Evolutionary conservation across 148 eudicot species (phyloP).

Genomic region (Gaultheria prostrata): DNA sequence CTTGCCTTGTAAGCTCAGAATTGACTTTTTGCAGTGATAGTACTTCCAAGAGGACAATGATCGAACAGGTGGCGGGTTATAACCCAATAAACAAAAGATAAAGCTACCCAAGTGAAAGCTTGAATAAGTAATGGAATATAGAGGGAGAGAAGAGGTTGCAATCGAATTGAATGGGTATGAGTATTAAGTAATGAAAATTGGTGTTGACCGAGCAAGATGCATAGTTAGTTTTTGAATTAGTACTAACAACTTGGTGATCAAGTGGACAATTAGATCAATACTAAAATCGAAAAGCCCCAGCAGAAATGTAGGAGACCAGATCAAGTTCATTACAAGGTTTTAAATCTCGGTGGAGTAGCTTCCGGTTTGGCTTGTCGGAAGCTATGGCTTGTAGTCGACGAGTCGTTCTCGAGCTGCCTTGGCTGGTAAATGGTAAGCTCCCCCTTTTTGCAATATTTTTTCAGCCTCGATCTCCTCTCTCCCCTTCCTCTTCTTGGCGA

Average conservation of each 20-base stretch:
- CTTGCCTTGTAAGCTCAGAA: not conserved
- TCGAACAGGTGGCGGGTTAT: not conserved
- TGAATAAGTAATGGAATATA: not conserved
- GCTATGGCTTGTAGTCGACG: too few relatives aligned
- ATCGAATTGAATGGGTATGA: not conserved
- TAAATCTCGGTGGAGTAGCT: too few relatives aligned
- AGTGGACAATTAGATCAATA: not conserved
- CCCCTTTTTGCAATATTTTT: too few relatives aligned
- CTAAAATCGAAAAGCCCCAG: not conserved
- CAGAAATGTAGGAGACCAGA: not conserved
- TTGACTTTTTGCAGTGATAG: slow-evolving; percentile 5
- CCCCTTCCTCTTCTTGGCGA: too few relatives aligned
- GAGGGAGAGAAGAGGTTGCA: not conserved
- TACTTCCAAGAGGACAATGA: not conserved
- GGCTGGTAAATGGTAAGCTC: too few relatives aligned
- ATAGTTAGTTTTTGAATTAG: not conserved
- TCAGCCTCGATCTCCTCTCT: too few relatives aligned
- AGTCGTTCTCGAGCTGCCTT: too few relatives aligned
- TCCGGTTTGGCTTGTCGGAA: too few relatives aligned
- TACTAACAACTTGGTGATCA: not conserved
- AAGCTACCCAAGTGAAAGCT: not conserved
- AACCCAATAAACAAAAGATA: not conserved
- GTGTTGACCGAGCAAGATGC: not conserved
- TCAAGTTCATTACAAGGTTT: not conserved
- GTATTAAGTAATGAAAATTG: not conserved